Evolutionary conservation across 768 basidiomycete species (phyloP), one percentile per base, ranked within the genome.

Genomic region (Phanerochaete carnosa): DNA sequence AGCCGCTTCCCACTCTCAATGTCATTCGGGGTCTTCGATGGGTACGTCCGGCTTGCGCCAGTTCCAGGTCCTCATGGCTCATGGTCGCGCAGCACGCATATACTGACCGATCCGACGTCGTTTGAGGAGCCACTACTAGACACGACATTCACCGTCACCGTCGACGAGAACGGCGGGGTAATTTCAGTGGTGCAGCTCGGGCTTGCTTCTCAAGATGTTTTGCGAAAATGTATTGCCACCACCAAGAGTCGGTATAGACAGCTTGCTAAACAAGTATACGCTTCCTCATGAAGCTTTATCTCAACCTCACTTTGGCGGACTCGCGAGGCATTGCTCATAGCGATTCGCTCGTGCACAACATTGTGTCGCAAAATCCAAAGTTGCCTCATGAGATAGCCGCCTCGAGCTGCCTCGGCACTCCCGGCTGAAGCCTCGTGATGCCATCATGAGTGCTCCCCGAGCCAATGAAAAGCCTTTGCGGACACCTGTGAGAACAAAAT

Each of bases 121-220:
- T 97, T 96, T 71, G 96, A 98, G 75, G 89, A 94, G 65, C 90
- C 92, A 0, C 79, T 97, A 7, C 82, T 95, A 56, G 85, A 90
- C 15, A 87, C 92, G 0, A 80, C 82, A 0, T 69, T 94, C 58
- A 84, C 86, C 1, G 72, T 95, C 33, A 75, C 88, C 1, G 62
- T 92, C 4, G 83, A 85, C 60, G 78, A 80, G 29, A 63, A 69
- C 0, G 80, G 78, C 15, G 74, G 77, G 7, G 70, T 89, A 7
- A 70, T 86, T 15, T 79, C 80, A 0, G 75, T 84, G 2, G 74
- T 76, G n/a, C 85, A 89, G 64, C 70, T 83, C n/a, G 85, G 87
- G 9, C 70, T 83, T 13, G 74, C 72, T 52, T 61, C 69, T 30
- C 67, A 67, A 43, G 75, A 75, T 66, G 72, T 71, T 3, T 67